Percentiles rank a stretch among this genome's conserved stretches.
Conservation (phyloP, 169 alveolate species). For the Hepatocystis sp. region DNA sequence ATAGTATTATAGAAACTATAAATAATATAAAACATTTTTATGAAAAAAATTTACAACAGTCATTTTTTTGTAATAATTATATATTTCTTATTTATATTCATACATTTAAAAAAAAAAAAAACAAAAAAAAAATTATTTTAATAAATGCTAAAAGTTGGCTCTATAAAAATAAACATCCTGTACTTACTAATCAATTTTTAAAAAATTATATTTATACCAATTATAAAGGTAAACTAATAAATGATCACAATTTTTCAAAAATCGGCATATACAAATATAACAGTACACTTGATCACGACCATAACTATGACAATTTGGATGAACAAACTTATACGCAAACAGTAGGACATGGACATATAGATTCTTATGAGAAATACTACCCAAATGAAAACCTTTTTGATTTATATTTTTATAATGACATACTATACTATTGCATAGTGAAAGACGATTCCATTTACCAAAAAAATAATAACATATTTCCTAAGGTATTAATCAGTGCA, state of each 20-base stretch:
- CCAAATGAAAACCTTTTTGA: constrained; percentile 1
- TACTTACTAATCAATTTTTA: constrained; percentile 16
- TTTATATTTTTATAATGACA: constrained; percentile 24
- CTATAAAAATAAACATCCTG: constrained; percentile 54
- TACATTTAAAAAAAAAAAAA: constrained; percentile 34
- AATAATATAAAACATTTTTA: constrained; percentile 15
- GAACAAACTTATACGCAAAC: not conserved
- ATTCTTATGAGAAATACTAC: not conserved
- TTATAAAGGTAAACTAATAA: not conserved
- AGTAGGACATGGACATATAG: too few relatives aligned
- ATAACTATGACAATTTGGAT: too few relatives aligned
- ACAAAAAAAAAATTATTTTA: constrained; percentile 44
- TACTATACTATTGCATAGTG: constrained; percentile 51
- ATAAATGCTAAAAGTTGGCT: constrained; percentile 62
- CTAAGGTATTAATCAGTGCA: constrained; percentile 23
- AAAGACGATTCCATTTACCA: constrained; percentile 40
- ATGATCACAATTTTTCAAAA: too few relatives aligned
- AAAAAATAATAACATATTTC: constrained; percentile 37
- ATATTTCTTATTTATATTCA: constrained; percentile 38
- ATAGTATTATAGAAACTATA: constrained; percentile 15
- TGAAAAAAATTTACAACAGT: constrained; percentile 19
- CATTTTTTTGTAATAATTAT: constrained; percentile 21
- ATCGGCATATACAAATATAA: too few relatives aligned
- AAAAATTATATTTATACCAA: constrained; percentile 31
- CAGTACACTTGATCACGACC: too few relatives aligned